These are phyloP conservation scores for Orbilia brochopaga DNA, from an alignment of 2,329 filamentous ascomycete genomes.

Conservation along the genomic window DNA sequence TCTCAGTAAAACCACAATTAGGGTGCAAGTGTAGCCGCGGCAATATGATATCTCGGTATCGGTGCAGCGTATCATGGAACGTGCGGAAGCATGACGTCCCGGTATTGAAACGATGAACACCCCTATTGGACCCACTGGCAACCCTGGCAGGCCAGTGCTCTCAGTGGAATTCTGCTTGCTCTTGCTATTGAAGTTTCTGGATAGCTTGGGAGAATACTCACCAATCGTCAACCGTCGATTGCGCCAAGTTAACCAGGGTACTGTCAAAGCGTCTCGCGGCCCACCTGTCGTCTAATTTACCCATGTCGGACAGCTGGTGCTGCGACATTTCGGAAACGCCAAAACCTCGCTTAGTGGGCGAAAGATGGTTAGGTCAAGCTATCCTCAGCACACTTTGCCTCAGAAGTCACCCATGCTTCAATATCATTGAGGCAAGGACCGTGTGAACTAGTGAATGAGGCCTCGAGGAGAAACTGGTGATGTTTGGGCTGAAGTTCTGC, in stretches of 20 bases:
- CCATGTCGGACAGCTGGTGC: constrained; percentile 35
- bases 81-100: constrained; percentile 18
- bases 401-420: constrained; percentile 29
- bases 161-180: neutral
- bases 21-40: constrained; percentile 21
- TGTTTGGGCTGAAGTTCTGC: constrained; percentile 14
- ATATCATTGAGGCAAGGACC: constrained; percentile 19
- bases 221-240: neutral
- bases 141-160: constrained; percentile 1
- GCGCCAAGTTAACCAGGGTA: neutral
- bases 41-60: constrained; percentile 26
- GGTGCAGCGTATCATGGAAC: constrained; percentile 7
- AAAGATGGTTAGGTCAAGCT: constrained; percentile 24
- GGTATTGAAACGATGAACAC: constrained; percentile 41
- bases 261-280: neutral
- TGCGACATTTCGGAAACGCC: constrained; percentile 48
- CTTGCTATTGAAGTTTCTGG: neutral
- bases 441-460: constrained; percentile 25
- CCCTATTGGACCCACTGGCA: constrained; percentile 23
- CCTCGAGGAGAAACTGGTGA: constrained; percentile 34
- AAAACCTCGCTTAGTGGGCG: constrained; percentile 35
- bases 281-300: neutral
- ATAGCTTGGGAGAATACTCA: neutral
- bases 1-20: neutral
- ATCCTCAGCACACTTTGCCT: constrained; percentile 45